Conservation (phyloP, 768 basidiomycete genomes). For the Podaxis mareebaensis region DNA sequence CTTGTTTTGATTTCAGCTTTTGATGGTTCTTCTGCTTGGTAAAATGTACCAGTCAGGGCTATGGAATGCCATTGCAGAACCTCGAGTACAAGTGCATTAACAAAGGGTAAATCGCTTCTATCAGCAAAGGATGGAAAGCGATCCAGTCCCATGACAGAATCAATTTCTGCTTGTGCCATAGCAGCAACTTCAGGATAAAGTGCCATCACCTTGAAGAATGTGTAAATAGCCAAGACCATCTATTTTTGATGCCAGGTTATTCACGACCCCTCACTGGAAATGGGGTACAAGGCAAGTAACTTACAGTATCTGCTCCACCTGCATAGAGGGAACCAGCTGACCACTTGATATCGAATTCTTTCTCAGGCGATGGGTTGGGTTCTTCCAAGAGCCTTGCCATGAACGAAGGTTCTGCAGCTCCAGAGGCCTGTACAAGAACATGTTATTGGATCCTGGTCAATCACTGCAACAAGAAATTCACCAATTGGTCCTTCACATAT, state of each 20-base stretch:
- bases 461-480: constrained; percentile 22
- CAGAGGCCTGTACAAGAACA: constrained; percentile 23
- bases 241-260: constrained; percentile 19
- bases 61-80: constrained; percentile 37
- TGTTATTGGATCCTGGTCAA: background rate
- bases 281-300: constrained; percentile 10
- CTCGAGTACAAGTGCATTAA: constrained; percentile 39
- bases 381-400: constrained; percentile 34
- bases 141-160: constrained; percentile 39
- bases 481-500: constrained; percentile 47
- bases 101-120: constrained; percentile 39
- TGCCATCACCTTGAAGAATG: constrained; percentile 41
- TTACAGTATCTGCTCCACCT: constrained; percentile 44
- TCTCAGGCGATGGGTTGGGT: constrained; percentile 28
- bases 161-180: constrained; percentile 45
- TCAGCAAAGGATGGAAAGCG: constrained; percentile 42
- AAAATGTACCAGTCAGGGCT: constrained; percentile 30
- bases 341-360: constrained; percentile 43
- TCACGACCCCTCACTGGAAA: too few species aligned
- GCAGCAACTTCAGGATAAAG: constrained; percentile 38
- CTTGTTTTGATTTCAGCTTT: constrained; percentile 17
- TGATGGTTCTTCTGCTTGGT: constrained; percentile 10
- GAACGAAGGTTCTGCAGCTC: constrained; percentile 35
- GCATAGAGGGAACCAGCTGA: constrained; percentile 48
- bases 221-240: constrained; percentile 39